phyloP scores from a whole-genome alignment of 2,329 filamentous ascomycete genomes.

The Trichophaea hybrida region DNA sequence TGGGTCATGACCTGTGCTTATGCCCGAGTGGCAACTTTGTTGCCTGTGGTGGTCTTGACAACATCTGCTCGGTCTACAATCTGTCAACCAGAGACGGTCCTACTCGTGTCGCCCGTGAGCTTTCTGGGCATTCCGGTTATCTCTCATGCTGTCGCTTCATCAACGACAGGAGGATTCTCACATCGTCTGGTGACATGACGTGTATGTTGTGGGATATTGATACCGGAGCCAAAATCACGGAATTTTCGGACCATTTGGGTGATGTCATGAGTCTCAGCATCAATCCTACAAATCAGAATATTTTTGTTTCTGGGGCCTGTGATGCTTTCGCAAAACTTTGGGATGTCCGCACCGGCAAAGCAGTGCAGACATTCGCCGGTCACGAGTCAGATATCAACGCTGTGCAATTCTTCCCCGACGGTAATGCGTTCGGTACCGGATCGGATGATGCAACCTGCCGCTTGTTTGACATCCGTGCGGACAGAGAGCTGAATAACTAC shows the following conservation, averaged over 20 bases:
- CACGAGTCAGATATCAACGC: constrained; percentile 99
- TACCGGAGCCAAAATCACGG: constrained; percentile 89
- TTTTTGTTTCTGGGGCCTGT: constrained; percentile 97
- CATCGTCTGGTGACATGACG: constrained; percentile 97
- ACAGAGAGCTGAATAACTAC: constrained; percentile 60
- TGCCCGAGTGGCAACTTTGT: constrained; percentile 94
- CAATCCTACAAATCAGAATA: constrained; percentile 97
- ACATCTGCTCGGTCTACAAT: constrained; percentile 99
- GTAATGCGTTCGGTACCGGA: constrained; percentile 93
- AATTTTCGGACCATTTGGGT: constrained; percentile 94
- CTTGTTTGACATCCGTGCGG: constrained; percentile 92
- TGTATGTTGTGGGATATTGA: constrained; percentile 99
- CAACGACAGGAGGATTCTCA: constrained; percentile 94
- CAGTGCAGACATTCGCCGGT: constrained; percentile 93
- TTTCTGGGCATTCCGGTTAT: constrained; percentile 94
- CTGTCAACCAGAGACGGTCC: constrained; percentile 94
- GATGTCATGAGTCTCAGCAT: constrained; percentile 99
- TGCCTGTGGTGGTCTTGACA: constrained; percentile 94
- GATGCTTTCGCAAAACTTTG: constrained; percentile 97
- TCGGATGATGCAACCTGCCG: constrained; percentile 96
- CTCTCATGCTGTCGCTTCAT: constrained; percentile 98
- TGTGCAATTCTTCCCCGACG: constrained; percentile 98
- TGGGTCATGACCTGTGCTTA: constrained; percentile 99
- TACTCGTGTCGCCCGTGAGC: constrained; percentile 83
- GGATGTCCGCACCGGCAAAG: constrained; percentile 97